Base-by-base conservation (phyloP, 768 basidiomycete species). In the Podaxis sp. region DNA sequence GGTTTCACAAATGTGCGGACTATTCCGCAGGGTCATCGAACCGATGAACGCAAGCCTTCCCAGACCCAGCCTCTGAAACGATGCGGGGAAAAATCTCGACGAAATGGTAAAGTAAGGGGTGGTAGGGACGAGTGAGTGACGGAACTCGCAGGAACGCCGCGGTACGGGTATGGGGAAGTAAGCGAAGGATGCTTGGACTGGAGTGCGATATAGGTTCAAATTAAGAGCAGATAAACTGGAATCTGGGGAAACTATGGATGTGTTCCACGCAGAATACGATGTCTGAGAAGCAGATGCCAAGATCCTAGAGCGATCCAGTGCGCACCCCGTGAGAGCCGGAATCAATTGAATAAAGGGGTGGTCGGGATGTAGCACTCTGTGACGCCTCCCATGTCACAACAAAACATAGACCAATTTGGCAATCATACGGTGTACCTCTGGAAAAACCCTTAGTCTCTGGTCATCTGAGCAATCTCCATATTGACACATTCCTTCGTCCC, bases 371-470 rank as follows among this genome's bases (percentile, higher is more conserved):
- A n/a, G 33, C 26, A 5, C 38, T 58, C 5, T 13, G 56, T 36
- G 30, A 60, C 22, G 22, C 59, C 19, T 36, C 19, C 6, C 12
- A 11, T 56, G 59, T 51, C 38, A 52, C 49, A 24, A 52, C 30
- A 24, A n/a, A 33, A 40, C n/a, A 24, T 30, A 30, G 49, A 38
- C 49, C 39, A 51, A 39, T 40, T 39, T 60, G 52, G 28, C 52
- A 53, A 53, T n/a, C 59, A 44, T 26, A 46, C 70, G 74, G 77
- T 56, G 77, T 80, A 79, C 79, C 79, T 79, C 69, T 77, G 77
- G 79, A 80, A 64, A 78, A 79, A 78, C 70, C 39, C 24, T 49
- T 63, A 64, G 59, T 64, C 52, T 54, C 58, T 64, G 72, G 76
- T 76, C 76, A 77, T 70, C 73, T 76, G 74, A 63, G 65, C 68